Base-by-base conservation (phyloP, 1,284 basidiomycete genomes). In the Fomitopsis schrenkii region DNA sequence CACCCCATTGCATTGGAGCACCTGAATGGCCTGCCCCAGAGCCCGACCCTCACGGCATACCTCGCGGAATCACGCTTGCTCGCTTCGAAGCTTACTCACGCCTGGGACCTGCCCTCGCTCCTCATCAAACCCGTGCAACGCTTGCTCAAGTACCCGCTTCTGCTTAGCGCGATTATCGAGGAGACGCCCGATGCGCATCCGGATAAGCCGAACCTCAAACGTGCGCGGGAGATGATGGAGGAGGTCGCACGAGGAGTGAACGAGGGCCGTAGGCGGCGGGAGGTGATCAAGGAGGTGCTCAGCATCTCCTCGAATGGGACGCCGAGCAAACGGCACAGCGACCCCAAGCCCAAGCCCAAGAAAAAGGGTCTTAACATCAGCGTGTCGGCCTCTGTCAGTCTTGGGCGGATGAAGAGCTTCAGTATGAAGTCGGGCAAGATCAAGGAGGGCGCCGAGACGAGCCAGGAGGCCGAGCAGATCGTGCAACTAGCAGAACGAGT, bases 91-190 rank as follows among this genome's bases (percentile, higher is more conserved):
- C 82, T 89, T 52, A 92, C 94, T 0, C 91, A 95, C 69, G 93
- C 95, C 1, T 98, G 95, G 96, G 95, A 98, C 74, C 84, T 98
- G 50, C 83, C 91, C 7, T 97, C 94, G 1, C 83, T 97, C 63
- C 86, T 97, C 62, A 97, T 95, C 74, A 93, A 77, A 74, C 94
- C 94, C 36, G 91, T 97, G 7, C 94, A 96, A 70, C 85, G 94
- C n/a, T 81, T 96, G 54, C 85, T 95, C 66, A 97, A 97, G 73
- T 98, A 98, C 72, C 90, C 95, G 0, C 82, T 97, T 12, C 84
- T 98, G 19, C 86, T 98, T 42, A 77, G 78, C 19, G 87, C 94
- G 56, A 88, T 98, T 61, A 82, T 92, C 55, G 85, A 89, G 42
- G 87, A 88, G 69, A 97, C 95, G 0, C 86, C 89, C 1, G 84